phyloP scores from a whole-genome alignment of 768 basidiomycete species.

The Amanita exitialis region DNA sequence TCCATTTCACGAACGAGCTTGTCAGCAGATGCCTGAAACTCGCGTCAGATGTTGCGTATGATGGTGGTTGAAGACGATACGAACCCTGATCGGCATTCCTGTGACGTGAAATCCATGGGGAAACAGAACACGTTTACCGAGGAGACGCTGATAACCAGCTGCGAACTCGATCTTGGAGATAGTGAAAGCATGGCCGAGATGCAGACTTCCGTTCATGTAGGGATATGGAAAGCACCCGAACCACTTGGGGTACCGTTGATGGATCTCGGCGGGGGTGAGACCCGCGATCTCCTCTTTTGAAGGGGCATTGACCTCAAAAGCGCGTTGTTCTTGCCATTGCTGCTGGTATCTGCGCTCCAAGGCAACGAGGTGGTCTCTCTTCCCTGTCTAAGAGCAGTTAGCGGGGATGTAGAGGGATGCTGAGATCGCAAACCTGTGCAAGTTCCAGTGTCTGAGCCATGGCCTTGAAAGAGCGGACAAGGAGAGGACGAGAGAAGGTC shows the following conservation, averaged over 20 bases:
- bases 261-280: constrained; percentile 55
- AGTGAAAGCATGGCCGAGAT: constrained; percentile 96
- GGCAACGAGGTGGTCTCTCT: constrained; percentile 78
- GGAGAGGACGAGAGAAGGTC: constrained; percentile 8
- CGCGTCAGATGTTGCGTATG: neutral
- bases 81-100: constrained; percentile 97
- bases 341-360: constrained; percentile 82
- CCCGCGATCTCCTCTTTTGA: constrained; percentile 51
- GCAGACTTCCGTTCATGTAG: constrained; percentile 98
- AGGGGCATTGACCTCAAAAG: constrained; percentile 86
- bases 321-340: constrained; percentile 63
- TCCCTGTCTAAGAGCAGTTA: constrained; percentile 64
- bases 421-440: constrained; percentile 34
- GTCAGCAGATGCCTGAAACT: constrained; percentile 79
- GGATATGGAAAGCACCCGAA: constrained; percentile 94
- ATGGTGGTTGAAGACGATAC: constrained; percentile 15
- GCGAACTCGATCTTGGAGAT: constrained; percentile 97
- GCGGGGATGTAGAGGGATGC: neutral
- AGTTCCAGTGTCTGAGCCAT: constrained; percentile 63
- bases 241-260: constrained; percentile 86
- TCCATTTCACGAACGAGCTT: constrained; percentile 97
- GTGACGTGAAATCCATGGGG: constrained; percentile 98
- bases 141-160: constrained; percentile 90
- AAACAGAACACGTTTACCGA: constrained; percentile 90
- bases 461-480: neutral